Evolutionary conservation across 176 grass and related monocot genomes (phyloP), one percentile per base, ranked within the genome.

Genomic region (Avena sativa): DNA sequence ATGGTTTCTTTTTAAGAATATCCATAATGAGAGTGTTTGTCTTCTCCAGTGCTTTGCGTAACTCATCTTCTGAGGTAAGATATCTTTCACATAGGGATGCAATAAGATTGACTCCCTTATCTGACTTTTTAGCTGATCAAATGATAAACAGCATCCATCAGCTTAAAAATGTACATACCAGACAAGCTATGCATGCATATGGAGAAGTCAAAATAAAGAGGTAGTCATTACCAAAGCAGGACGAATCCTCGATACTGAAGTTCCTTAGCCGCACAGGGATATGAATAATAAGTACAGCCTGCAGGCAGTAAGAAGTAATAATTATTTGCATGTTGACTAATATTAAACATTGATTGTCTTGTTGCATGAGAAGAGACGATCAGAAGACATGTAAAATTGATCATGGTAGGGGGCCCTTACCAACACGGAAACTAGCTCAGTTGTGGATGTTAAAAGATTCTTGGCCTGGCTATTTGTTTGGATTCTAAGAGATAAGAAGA

Each of bases 361-460:
- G 70, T 56, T 81, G 67, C 75, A 78, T 65, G 68, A 53, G 64
- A 81, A 81, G 49, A 69, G 44, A 68, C 38, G 47, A 76, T 71
- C 49, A 76, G 61, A 58, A 26, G 8, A 43, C 51, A 58, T 61
- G 36, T 51, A 64, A 60, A 48, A 72, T 79, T 80, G 40, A 48
- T 23, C 26, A 58, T 71, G 73, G 43, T 40, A 52, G 32, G 48
- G 66, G 60, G 78, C 57, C 52, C 62, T 82, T 86, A 91, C 90
- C 94, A 99, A 88, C 52, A 96, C 87, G 76, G 97, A 99, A 59
- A 96, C 83, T 17, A 99, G 83, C 82, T 79, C 87, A 62, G 92
- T 99, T 32, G 90, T 99, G 72, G 93, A 99, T 67, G 97, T 99
- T 59, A 99, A 94, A 62, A 99, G 94, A 90, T 99, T 94, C 89